phyloP scores from a whole-genome alignment of 164 flowering plant species.

The Aristolochia contorta region DNA sequence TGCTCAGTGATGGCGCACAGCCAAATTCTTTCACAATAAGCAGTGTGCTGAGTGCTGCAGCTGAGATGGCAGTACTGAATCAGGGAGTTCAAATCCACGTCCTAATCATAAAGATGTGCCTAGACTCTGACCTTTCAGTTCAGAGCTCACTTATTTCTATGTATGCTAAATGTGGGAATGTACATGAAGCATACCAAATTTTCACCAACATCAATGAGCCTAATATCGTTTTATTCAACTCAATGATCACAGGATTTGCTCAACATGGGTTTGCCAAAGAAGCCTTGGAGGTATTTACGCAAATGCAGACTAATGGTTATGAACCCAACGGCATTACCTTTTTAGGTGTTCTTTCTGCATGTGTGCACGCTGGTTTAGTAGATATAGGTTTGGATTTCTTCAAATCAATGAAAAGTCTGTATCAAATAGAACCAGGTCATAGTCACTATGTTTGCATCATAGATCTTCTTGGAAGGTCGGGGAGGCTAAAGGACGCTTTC shows the following conservation, averaged over 20 bases:
- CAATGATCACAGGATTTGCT: conserved; percentile 40
- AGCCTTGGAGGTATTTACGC: conserved; percentile 24
- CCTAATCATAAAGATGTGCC: conserved; percentile 15
- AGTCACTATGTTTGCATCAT: conserved; percentile 46
- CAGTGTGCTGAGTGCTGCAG: conserved; percentile 38
- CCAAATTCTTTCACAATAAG: conserved; percentile 37
- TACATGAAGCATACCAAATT: conserved; percentile 25
- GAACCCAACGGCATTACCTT: conserved; percentile 32
- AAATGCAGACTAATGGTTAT: conserved; percentile 16
- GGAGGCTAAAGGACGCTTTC: conserved; percentile 25
- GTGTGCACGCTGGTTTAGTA: conserved; percentile 34
- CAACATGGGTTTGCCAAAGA: conserved; percentile 37
- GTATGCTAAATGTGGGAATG: conserved; percentile 40
- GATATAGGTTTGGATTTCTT: conserved; percentile 32
- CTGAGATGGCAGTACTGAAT: conserved; percentile 26
- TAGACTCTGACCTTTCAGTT: conserved; percentile 26
- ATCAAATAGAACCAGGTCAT: conserved; percentile 30
- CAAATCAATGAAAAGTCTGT: conserved; percentile 25
- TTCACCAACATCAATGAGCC: conserved; percentile 20
- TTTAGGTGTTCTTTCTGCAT: conserved; percentile 37
- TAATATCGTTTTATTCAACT: conserved; percentile 29
- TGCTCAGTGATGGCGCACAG: conserved; percentile 19
- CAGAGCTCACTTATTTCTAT: conserved; percentile 34
- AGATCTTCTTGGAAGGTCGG: conserved; percentile 44
- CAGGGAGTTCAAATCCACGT: conserved; percentile 39